These are phyloP conservation scores for Cladophialophora yegresii DNA, from an alignment of 2,329 filamentous ascomycete genomes.

Conservation along the genomic window DNA sequence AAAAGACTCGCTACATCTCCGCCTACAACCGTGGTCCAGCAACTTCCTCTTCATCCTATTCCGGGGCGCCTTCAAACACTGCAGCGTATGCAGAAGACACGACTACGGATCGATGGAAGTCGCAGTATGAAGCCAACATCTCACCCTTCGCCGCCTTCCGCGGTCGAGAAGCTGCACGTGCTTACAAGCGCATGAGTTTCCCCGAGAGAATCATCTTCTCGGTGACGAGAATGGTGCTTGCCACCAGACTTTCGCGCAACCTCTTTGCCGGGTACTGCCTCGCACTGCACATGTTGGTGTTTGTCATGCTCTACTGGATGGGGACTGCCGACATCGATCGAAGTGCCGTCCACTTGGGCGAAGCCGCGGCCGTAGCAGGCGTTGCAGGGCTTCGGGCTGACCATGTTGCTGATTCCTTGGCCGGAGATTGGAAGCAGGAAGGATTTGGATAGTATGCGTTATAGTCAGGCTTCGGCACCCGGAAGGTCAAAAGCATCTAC, in stretches of 20 bases:
- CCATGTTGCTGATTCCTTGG: conserved; percentile 18
- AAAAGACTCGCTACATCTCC: conserved; percentile 95
- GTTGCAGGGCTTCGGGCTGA: conserved; percentile 40
- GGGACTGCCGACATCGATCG: conserved; percentile 67
- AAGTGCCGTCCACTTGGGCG: conserved; percentile 60
- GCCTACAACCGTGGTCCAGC: conserved; percentile 77
- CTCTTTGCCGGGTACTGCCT: conserved; percentile 91
- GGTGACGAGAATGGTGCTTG: conserved; percentile 84
- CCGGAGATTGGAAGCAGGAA: conserved; percentile 66
- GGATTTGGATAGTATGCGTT: conserved; percentile 48
- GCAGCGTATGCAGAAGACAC: conserved; percentile 66
- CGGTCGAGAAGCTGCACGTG: conserved; percentile 86
- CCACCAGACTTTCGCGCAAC: conserved; percentile 86
- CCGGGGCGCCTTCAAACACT: conserved; percentile 62
- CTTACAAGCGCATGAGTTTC: conserved; percentile 88
- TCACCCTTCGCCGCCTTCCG: conserved; percentile 95
- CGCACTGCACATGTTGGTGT: conserved; percentile 82
- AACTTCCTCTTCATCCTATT: conserved; percentile 66
- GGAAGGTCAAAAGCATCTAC: neutral
- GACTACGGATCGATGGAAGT: conserved; percentile 79
- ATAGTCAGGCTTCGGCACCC: neutral
- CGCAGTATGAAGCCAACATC: conserved; percentile 91
- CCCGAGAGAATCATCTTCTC: conserved; percentile 90
- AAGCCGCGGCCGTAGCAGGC: conserved; percentile 44
- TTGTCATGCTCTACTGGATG: conserved; percentile 82